Base-by-base conservation (phyloP, 208 protist genomes). In the Acanthamoeba healyi region DNA sequence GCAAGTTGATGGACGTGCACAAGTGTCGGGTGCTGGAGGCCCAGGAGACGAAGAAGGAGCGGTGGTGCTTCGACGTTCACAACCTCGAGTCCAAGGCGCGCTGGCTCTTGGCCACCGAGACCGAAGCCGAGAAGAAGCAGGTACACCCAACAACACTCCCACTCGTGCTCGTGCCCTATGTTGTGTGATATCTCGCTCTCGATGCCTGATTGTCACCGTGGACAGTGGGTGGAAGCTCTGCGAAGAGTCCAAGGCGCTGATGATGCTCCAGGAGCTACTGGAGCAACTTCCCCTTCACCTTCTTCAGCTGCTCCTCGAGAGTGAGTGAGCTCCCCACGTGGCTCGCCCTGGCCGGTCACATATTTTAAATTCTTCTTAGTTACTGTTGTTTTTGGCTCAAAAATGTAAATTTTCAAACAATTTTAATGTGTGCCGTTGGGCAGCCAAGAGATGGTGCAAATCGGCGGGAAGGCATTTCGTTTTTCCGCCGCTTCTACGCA, bases 81-180 rank as follows among this genome's bases (percentile, higher is more conserved):
- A 72, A 38, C 63, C 7, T 6, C 63, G n/a, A 72, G 7, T 24
- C 63, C 63, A 72, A 72, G 63, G 63, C 32, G 34, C 63, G 36
- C 63, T 40, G n/a, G n/a, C n/a, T 72, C 34, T 40, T 72, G n/a
- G 63, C 63, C 9, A 40, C 63, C 14, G 63, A 72, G 32, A 72
- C 63, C n/a, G 63, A 72, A 19, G n/a, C 34, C 0, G 63, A 72
- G n/a, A 72, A 72, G 63, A 72, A 72, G 10, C 63, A 72, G 63
- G 63, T 72, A 61, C 61, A 34, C 7, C n/a, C 29, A 9, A 51
- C 61, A 14, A 26, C 29, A 12, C 0, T 70, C 61, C 29, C 29
- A 26, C 9, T 22, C 61, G 9, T 0, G 29, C 22, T 36, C 15
- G 10, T 22, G 7, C 61, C 14, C n/a, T 70, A 22, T 72, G 0